Evolutionary conservation across 192 early-diverging fungal species (phyloP).

Genomic region (Jimgerdemannia lactiflua): DNA sequence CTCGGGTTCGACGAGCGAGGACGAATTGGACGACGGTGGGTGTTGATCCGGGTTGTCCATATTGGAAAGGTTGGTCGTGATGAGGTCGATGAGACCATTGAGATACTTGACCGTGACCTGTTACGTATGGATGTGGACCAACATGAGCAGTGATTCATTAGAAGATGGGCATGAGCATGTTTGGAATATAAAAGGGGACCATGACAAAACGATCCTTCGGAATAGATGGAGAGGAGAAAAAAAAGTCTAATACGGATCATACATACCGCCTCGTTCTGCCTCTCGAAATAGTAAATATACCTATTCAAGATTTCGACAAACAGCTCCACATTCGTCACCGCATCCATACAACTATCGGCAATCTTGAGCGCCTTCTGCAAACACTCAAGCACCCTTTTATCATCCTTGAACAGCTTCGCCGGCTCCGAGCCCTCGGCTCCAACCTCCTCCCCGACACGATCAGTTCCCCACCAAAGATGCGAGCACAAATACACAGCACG

Average conservation of each 20-base stretch:
- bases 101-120: slow-evolving; percentile 91
- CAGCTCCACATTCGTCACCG: slow-evolving; percentile 82
- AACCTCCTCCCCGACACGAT: slow-evolving; percentile 42
- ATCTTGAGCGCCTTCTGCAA: slow-evolving; percentile 94
- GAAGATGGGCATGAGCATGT: slow-evolving; percentile 1
- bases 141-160: background rate
- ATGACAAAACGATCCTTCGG: background rate
- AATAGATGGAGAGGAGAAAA: slow-evolving; percentile 6
- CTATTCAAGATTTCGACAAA: slow-evolving; percentile 98
- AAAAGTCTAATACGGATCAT: slow-evolving; percentile 9
- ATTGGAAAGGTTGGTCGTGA: slow-evolving; percentile 77
- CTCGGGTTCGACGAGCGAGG: slow-evolving; percentile 59
- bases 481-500: slow-evolving; percentile 78
- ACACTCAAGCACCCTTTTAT: slow-evolving; percentile 85
- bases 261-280: slow-evolving; percentile 81
- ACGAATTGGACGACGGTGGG: slow-evolving; percentile 57
- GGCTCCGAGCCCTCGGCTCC: slow-evolving; percentile 46
- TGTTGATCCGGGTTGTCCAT: slow-evolving; percentile 74
- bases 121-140: too few species aligned
- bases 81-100: slow-evolving; percentile 92
- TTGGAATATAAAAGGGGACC: background rate
- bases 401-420: slow-evolving; percentile 75
- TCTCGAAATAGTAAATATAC: slow-evolving; percentile 95
- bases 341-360: slow-evolving; percentile 92
- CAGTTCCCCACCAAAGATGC: slow-evolving; percentile 92